A percentile compares a stretch with the other conserved stretches of the same genome.
Evolutionary conservation across 345 rosid genomes (phyloP).

Genomic region (Bruguiera sexangula): DNA sequence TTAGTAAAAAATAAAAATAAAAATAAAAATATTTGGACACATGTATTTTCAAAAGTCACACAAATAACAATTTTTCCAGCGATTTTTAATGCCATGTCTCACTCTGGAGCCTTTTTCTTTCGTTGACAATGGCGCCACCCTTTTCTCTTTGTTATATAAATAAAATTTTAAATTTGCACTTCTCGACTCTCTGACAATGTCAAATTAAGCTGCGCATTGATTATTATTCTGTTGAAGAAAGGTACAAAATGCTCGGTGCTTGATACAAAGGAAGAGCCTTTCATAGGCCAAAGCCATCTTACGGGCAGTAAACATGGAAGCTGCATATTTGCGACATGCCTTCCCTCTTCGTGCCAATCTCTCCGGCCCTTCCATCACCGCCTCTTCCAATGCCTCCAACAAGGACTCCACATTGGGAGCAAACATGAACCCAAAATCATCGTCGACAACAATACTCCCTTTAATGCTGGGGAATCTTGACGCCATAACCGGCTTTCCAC

Average conservation of each 20-base stretch:
- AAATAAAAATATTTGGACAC: too few relatives aligned
- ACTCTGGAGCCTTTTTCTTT: too few relatives aligned
- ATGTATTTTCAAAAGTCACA: too few relatives aligned
- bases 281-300: slow-evolving; percentile 96
- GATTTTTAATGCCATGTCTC: too few relatives aligned
- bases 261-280: slow-evolving; percentile 79
- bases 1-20: too few relatives aligned
- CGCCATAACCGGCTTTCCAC: slow-evolving; percentile 85
- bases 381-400: slow-evolving; percentile 51
- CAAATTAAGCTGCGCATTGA: too few relatives aligned
- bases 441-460: slow-evolving; percentile 75
- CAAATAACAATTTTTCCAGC: too few relatives aligned
- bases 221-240: too few relatives aligned
- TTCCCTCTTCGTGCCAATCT: slow-evolving; percentile 71
- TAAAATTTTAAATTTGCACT: too few relatives aligned
- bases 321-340: slow-evolving; percentile 62
- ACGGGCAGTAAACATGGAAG: slow-evolving; percentile 69
- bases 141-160: too few relatives aligned
- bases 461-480: slow-evolving; percentile 85
- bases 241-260: slow-evolving; percentile 59
- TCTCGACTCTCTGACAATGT: too few relatives aligned
- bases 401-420: slow-evolving; percentile 80
- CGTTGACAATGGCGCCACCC: too few relatives aligned
- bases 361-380: slow-evolving; percentile 52
- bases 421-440: slow-evolving; percentile 85